Base-by-base conservation (phyloP, 1,284 basidiomycete species). In the Ganoderma lingzhi region DNA sequence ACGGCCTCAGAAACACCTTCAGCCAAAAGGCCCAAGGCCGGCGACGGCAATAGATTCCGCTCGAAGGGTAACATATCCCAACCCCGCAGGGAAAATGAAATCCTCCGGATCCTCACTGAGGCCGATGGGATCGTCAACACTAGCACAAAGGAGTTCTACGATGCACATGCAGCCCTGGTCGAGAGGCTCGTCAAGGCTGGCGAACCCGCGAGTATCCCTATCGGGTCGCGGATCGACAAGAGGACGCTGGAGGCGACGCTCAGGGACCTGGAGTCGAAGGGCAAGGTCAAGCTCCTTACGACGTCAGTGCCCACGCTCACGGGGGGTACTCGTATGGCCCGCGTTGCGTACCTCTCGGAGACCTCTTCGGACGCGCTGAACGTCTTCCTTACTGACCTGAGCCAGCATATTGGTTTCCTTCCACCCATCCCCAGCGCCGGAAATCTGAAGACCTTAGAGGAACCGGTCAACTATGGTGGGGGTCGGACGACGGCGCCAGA, bases 51-150 rank as follows among this genome's bases (percentile, higher is more conserved):
- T 28, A 65, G 64, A 45, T 76, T 74, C n/a, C 82, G 82, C 23
- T 75, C 80, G 12, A 86, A 81, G 72, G 83, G 88, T 59, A 95
- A 94, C 73, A 87, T 95, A 17, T 91, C 93, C 15, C 86, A 90
- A 70, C 81, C 92, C 35, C 89, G 93, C 12, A 87, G 93, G 35
- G 92, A 94, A 80, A 93, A 92, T 71, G 93, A 95, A 78, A 79
- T 94, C 56, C 77, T 88, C 60, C 88, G 86, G 41, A 83, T 94
- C 14, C 79, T 95, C 17, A 84, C 89, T 70, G 84, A 82, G 42
- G 80, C 86, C 67, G 89, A 90, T 6, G 93, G 93, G 0, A 88
- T 94, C 42, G 80, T 85, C 44, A 90, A 90, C 74, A 82, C 86
- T 28, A 88, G 89, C 70, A 85, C 86, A 19, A 93, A 89, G 71